Base-by-base conservation (phyloP, 176 grass and related monocot species). In the Oryza brachyantha region DNA sequence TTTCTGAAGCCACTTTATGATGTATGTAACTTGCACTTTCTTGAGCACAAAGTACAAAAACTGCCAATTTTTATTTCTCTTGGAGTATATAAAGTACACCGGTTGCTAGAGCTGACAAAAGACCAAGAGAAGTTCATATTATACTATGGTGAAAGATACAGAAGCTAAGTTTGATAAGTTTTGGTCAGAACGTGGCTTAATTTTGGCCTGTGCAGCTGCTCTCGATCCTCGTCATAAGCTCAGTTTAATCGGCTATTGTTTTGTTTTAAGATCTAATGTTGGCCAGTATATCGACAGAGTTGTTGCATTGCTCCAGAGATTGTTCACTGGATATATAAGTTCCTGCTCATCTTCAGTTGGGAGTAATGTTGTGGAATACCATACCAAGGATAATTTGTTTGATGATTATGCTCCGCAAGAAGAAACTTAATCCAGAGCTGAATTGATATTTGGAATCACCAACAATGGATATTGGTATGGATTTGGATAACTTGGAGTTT, bases 211-310 rank as follows among this genome's bases (percentile, higher is more conserved):
- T 85, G 68, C 75, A 14, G 75, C 55, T 52, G 60, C 27, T 57
- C 43, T 73, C 31, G 75, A 85, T 73, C 83, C 68, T 66, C 45
- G 45, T 42, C 79, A 85, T 68, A 85, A 79, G 68, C 68, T 85
- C 68, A 73, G 40, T 9, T 34, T 85, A 21, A 54, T 85, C 13
- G 13, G 45, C 26, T 79, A 79, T 40, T 85, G 60, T 73, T 85
- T 73, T 29, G 65, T n/a, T n/a, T n/a, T n/a, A n/a, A n/a, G n/a
- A n/a, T 34, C 46, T 73, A 68, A 29, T 73, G 68, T 60, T 79
- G 19, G 12, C 41, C 22, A 64, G 16, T 43, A 78, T 64, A 24
- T 70, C 40, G 41, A 55, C 61, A 78, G 66, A 31, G 66, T 84
- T 78, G 66, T 64, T 62, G 17, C 19, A 43, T 65, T 72, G 26